phyloP scores from a whole-genome alignment of 805 yeast genomes.

The Metschnikowia reukaufii region DNA sequence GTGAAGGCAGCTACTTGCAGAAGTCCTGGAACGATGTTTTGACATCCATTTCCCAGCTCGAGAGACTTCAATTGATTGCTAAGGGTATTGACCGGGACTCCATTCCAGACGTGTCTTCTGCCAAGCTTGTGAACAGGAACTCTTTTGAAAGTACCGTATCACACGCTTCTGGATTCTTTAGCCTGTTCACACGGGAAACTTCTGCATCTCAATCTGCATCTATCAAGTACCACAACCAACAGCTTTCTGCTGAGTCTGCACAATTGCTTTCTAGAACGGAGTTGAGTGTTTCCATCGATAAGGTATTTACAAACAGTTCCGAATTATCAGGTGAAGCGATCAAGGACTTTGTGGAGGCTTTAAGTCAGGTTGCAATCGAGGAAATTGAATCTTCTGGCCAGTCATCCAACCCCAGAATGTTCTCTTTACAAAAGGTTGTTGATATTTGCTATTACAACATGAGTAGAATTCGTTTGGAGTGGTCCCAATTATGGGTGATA shows the following conservation, averaged over 20 bases:
- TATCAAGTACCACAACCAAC: constrained; percentile 70
- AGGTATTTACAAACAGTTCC: constrained; percentile 80
- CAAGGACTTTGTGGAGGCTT: constrained; percentile 80
- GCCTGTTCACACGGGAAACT: constrained; percentile 50
- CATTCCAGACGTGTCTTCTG: constrained; percentile 82
- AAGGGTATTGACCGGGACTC: constrained; percentile 82
- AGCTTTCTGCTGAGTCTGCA: constrained; percentile 57
- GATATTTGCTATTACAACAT: constrained; percentile 97
- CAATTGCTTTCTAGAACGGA: constrained; percentile 62
- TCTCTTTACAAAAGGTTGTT: constrained; percentile 90
- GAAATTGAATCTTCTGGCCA: constrained; percentile 88
- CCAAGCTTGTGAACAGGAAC: constrained; percentile 56
- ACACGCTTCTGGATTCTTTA: constrained; percentile 47
- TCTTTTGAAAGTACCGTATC: constrained; percentile 52
- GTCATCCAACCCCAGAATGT: constrained; percentile 82
- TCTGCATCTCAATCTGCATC: constrained; percentile 68
- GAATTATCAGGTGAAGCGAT: constrained; percentile 81
- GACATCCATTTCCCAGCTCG: constrained; percentile 83
- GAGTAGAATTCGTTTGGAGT: constrained; percentile 93
- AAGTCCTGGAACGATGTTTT: constrained; percentile 82
- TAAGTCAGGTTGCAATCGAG: constrained; percentile 82
- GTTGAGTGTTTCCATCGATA: constrained; percentile 78
- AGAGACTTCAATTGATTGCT: constrained; percentile 82
- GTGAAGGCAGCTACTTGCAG: constrained; percentile 73
- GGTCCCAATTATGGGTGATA: constrained; percentile 93